A percentile compares a stretch with the other conserved stretches of the same genome.
These are phyloP conservation scores for Metschnikowia sp. DNA, from an alignment of 805 yeast genomes.

Conservation along the genomic window DNA sequence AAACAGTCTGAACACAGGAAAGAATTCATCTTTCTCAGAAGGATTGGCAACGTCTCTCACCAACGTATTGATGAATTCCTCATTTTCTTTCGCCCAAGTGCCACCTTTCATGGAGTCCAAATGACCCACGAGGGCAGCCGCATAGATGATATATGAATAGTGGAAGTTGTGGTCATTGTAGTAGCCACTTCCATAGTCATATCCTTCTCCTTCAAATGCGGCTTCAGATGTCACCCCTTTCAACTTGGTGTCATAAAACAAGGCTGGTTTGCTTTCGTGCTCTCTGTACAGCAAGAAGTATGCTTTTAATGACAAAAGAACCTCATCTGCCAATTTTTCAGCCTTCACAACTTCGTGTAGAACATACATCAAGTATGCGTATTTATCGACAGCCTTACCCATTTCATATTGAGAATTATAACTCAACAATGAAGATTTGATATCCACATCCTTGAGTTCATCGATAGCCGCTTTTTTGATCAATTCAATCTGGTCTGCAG, in stretches of 20 bases:
- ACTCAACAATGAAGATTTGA: constrained; percentile 34
- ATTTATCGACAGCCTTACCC: constrained; percentile 43
- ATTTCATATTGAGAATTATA: constrained; percentile 46
- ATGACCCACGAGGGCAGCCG: constrained; percentile 75
- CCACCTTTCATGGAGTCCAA: constrained; percentile 62
- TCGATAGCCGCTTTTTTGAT: constrained; percentile 44
- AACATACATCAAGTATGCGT: constrained; percentile 52
- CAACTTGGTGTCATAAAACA: constrained; percentile 53
- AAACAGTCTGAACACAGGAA: constrained; percentile 64
- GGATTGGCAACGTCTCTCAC: constrained; percentile 71
- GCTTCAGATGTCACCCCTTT: constrained; percentile 57
- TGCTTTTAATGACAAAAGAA: constrained; percentile 35
- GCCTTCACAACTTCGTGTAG: constrained; percentile 48
- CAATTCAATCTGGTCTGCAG: constrained; percentile 41
- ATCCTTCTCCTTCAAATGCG: background rate
- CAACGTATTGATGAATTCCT: constrained; percentile 57
- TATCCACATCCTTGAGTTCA: constrained; percentile 44
- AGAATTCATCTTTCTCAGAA: constrained; percentile 44
- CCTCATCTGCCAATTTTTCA: constrained; percentile 31
- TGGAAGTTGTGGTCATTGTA: constrained; percentile 90
- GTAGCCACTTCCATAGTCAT: constrained; percentile 67
- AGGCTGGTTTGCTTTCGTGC: constrained; percentile 47
- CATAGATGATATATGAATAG: constrained; percentile 78
- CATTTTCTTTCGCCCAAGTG: constrained; percentile 45
- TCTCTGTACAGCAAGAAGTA: constrained; percentile 41